These are phyloP conservation scores for Chaetomium sp. DNA, from an alignment of 2,329 filamentous ascomycete genomes.

Conservation along the genomic window DNA sequence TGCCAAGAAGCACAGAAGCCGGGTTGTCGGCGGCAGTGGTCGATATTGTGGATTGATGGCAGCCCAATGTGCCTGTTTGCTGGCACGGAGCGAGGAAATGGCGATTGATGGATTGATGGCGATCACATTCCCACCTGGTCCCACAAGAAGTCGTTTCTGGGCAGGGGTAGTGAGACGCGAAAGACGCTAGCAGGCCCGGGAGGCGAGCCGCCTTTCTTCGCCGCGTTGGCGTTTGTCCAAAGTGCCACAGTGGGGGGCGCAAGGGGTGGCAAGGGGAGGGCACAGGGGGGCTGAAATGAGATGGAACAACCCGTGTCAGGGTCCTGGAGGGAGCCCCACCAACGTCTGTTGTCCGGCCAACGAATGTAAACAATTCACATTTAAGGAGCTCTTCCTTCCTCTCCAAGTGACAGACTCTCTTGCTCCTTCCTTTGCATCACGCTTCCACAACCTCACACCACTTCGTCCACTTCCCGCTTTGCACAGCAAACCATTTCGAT, in stretches of 20 bases:
- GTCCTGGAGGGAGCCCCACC: not conserved
- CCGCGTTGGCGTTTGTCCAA: not conserved
- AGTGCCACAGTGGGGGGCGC: not conserved
- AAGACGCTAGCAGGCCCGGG: not conserved
- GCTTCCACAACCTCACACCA: constrained; percentile 31
- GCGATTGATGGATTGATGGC: too few species aligned
- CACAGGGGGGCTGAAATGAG: not conserved
- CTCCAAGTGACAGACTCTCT: not conserved
- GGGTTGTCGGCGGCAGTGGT: not conserved
- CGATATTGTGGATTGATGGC: not conserved
- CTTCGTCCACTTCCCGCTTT: not conserved
- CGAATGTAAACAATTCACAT: constrained; percentile 35
- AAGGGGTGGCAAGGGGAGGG: too few species aligned
- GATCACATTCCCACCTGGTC: constrained; percentile 9
- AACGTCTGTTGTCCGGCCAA: constrained; percentile 31
- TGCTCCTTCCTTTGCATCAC: constrained; percentile 29
- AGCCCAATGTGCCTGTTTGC: not conserved
- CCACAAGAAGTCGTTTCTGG: constrained; percentile 8
- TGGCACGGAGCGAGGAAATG: constrained; percentile 1
- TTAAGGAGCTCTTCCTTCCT: not conserved
- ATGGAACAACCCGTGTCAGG: not conserved
- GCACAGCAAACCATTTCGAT: not conserved
- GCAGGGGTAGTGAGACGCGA: constrained; percentile 17
- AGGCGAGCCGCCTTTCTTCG: not conserved
- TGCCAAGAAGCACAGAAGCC: not conserved